These are phyloP conservation scores for Bathelium albidoporum DNA, from an alignment of 495 filamentous ascomycete species.

Conservation along the genomic window DNA sequence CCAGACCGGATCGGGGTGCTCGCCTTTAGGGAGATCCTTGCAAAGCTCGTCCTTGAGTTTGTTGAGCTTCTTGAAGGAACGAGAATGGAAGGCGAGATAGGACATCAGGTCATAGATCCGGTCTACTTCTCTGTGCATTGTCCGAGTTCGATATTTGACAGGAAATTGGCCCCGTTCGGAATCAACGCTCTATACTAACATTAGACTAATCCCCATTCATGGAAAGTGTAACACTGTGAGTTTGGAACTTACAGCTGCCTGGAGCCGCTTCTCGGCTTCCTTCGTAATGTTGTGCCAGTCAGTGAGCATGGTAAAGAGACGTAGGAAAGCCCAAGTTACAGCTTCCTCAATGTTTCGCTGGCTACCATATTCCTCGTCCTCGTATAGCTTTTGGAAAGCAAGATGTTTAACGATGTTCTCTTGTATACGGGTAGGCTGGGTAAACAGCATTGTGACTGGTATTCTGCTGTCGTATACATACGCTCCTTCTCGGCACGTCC, in stretches of 20 bases:
- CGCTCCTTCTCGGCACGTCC: slow-evolving; percentile 15
- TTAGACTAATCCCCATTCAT: no score
- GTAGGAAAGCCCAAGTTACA: slow-evolving; percentile 20
- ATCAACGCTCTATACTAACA: neutral
- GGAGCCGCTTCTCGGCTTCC: slow-evolving; percentile 12
- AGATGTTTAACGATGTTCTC: slow-evolving; percentile 19
- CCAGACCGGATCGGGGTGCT: slow-evolving; percentile 17
- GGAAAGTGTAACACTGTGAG: no score
- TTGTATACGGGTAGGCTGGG: slow-evolving; percentile 12
- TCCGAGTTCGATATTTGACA: slow-evolving; percentile 17
- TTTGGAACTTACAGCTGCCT: slow-evolving; percentile 20
- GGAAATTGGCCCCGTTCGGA: neutral
- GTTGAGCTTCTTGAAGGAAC: slow-evolving; percentile 19
- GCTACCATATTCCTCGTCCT: slow-evolving; percentile 12
- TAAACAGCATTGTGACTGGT: slow-evolving; percentile 21
- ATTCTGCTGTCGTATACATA: slow-evolving; percentile 11
- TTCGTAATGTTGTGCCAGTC: slow-evolving; percentile 23
- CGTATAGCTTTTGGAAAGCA: slow-evolving; percentile 15
- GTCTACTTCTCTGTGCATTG: slow-evolving; percentile 18
- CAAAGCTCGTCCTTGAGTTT: slow-evolving; percentile 12
- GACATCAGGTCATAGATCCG: slow-evolving; percentile 20
- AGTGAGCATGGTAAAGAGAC: slow-evolving; percentile 18
- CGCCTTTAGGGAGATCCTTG: neutral
- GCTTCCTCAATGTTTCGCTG: slow-evolving; percentile 17
- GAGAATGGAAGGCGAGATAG: slow-evolving; percentile 17